These are phyloP conservation scores for Knufia fluminis DNA, from an alignment of 2,329 filamentous ascomycete genomes.

Conservation along the genomic window DNA sequence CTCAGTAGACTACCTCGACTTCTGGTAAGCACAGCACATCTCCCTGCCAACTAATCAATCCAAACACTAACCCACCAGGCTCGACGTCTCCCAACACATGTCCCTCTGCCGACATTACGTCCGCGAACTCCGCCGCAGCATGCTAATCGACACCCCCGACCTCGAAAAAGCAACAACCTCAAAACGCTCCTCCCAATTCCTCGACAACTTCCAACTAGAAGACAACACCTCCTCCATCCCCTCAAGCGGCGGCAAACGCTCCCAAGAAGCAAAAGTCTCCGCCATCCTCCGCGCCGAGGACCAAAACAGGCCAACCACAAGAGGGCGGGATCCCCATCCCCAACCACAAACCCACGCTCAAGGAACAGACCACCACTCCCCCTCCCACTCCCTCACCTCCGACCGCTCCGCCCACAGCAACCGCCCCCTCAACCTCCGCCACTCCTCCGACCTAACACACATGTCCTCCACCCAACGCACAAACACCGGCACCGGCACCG, in stretches of 20 bases:
- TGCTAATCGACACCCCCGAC: slow-evolving; percentile 87
- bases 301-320: slow-evolving; percentile 28
- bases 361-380: slow-evolving; percentile 14
- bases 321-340: no score
- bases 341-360: background rate
- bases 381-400: slow-evolving; percentile 38
- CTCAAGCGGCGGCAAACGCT: slow-evolving; percentile 50
- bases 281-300: slow-evolving; percentile 65
- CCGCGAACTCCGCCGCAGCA: slow-evolving; percentile 83
- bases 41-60: background rate
- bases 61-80: slow-evolving; percentile 49
- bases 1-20: slow-evolving; percentile 95
- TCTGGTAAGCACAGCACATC: slow-evolving; percentile 62
- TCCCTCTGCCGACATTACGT: slow-evolving; percentile 94
- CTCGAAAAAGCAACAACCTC: slow-evolving; percentile 66
- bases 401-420: slow-evolving; percentile 28
- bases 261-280: slow-evolving; percentile 82
- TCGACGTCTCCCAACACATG: slow-evolving; percentile 98
- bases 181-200: slow-evolving; percentile 72
- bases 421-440: slow-evolving; percentile 1
- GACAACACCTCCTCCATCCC: slow-evolving; percentile 43
- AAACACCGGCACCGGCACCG: background rate
- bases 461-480: slow-evolving; percentile 26
- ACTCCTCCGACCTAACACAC: slow-evolving; percentile 19
- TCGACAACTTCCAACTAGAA: slow-evolving; percentile 62